These are phyloP conservation scores for Ascoidea asiatica DNA, from an alignment of 805 yeast genomes.

Conservation along the genomic window DNA sequence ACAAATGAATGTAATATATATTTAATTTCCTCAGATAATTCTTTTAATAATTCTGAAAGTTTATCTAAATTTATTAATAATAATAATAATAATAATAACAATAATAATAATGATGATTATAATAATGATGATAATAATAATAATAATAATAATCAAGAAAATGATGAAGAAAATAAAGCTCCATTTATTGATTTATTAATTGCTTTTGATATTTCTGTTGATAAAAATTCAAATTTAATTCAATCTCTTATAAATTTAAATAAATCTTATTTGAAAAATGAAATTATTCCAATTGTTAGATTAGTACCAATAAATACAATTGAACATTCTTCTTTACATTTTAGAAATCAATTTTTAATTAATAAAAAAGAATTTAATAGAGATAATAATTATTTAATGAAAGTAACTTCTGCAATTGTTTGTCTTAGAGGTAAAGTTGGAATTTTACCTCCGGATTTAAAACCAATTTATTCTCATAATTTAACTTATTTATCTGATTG, in stretches of 20 bases:
- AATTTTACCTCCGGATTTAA: conserved; percentile 60
- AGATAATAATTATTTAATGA: conserved; percentile 37
- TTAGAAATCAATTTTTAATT: conserved; percentile 21
- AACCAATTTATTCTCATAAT: conserved; percentile 60
- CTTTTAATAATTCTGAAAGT: no score
- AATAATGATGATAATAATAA: not conserved
- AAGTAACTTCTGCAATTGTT: conserved; percentile 70
- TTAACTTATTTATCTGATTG: conserved; percentile 50
- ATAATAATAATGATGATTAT: not conserved
- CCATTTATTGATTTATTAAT: conserved; percentile 35
- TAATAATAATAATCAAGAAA: no score
- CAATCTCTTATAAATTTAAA: conserved; percentile 12
- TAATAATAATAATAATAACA: no score
- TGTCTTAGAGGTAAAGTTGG: conserved; percentile 77
- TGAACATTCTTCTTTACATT: conserved; percentile 60
- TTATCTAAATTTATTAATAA: no score
- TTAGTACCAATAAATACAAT: conserved; percentile 69
- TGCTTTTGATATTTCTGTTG: conserved; percentile 50
- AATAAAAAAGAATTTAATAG: conserved; percentile 15
- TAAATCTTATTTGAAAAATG: conserved; percentile 4
- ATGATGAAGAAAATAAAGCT: not conserved
- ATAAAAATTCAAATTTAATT: conserved; percentile 23
- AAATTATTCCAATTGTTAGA: conserved; percentile 44
- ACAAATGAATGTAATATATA: no score
- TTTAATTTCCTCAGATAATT: no score